phyloP scores from a whole-genome alignment of 208 protist species.

The Crithidia expoeki region DNA sequence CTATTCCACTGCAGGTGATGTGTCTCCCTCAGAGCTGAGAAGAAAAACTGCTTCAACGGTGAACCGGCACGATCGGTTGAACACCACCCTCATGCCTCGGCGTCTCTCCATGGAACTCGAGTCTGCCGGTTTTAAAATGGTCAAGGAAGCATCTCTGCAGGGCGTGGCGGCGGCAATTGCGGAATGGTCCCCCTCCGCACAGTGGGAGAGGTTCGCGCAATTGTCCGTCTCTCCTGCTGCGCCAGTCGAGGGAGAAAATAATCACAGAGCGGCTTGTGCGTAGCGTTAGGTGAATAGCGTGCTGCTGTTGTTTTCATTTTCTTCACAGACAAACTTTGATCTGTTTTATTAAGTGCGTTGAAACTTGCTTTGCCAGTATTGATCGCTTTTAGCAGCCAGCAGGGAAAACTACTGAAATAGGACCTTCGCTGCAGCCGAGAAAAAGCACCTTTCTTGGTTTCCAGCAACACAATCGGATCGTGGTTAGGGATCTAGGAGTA shows the following conservation, averaged over 20 bases:
- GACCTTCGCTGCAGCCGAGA: too few relatives aligned
- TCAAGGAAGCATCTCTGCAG: conserved; percentile 24
- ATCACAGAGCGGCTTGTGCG: neutral
- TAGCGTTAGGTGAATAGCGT: neutral
- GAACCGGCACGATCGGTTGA: neutral
- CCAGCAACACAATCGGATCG: too few relatives aligned
- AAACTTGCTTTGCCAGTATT: too few relatives aligned
- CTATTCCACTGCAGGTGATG: conserved; percentile 37
- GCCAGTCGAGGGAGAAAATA: neutral
- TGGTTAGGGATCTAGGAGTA: too few relatives aligned
- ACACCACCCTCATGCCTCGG: conserved; percentile 54
- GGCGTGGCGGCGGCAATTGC: conserved; percentile 31
- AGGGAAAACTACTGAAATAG: too few relatives aligned
- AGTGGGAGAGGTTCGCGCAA: conserved; percentile 25
- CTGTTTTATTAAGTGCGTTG: too few relatives aligned
- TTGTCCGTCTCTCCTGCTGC: neutral
- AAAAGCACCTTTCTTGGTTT: too few relatives aligned
- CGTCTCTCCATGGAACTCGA: conserved; percentile 57
- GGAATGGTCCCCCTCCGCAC: conserved; percentile 40
- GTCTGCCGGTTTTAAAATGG: conserved; percentile 46
- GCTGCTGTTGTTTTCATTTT: neutral
- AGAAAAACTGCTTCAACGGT: neutral
- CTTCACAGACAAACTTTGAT: neutral
- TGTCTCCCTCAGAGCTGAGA: neutral
- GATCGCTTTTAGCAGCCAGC: too few relatives aligned